phyloP scores from a whole-genome alignment of 2,329 filamentous ascomycete genomes.

The Apiospora kogelbergensis region DNA sequence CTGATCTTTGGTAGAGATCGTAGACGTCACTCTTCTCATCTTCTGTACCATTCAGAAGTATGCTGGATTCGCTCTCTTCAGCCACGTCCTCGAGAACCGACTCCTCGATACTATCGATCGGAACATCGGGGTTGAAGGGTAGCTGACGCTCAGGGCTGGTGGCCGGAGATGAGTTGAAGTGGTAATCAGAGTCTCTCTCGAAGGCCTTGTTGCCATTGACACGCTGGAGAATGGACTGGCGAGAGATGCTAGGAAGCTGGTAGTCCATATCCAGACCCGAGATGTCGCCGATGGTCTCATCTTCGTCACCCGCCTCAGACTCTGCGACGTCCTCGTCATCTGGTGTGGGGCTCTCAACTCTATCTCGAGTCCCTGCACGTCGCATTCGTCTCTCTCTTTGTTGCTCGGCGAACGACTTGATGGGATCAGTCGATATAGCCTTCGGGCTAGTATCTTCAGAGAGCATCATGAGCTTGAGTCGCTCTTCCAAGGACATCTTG shows the following conservation, averaged over 20 bases:
- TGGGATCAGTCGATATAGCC: constrained; percentile 33
- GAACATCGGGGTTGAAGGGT: constrained; percentile 80
- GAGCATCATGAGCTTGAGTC: constrained; percentile 85
- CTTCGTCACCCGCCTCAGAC: constrained; percentile 33
- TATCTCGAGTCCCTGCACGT: constrained; percentile 55
- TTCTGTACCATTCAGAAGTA: constrained; percentile 67
- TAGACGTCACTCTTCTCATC: constrained; percentile 65
- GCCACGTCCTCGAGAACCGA: constrained; percentile 51
- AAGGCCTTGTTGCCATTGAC: constrained; percentile 66
- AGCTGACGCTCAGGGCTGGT: constrained; percentile 59
- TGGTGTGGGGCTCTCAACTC: constrained; percentile 40
- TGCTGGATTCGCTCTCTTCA: constrained; percentile 46
- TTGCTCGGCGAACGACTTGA: constrained; percentile 61
- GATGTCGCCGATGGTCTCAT: constrained; percentile 61
- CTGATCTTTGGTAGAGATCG: constrained; percentile 61
- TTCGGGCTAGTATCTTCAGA: constrained; percentile 56
- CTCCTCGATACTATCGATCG: constrained; percentile 84
- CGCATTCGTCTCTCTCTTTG: constrained; percentile 70
- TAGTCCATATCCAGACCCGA: constrained; percentile 59
- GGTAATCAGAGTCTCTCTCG: constrained; percentile 61
- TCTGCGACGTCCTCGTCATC: constrained; percentile 31
- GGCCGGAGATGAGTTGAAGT: constrained; percentile 61
- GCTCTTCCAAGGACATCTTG: constrained; percentile 82
- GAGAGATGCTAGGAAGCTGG: constrained; percentile 77
- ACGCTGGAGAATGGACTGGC: constrained; percentile 89